phyloP scores from a whole-genome alignment of 176 grass and related monocot genomes.

The Oryza brachyantha region DNA sequence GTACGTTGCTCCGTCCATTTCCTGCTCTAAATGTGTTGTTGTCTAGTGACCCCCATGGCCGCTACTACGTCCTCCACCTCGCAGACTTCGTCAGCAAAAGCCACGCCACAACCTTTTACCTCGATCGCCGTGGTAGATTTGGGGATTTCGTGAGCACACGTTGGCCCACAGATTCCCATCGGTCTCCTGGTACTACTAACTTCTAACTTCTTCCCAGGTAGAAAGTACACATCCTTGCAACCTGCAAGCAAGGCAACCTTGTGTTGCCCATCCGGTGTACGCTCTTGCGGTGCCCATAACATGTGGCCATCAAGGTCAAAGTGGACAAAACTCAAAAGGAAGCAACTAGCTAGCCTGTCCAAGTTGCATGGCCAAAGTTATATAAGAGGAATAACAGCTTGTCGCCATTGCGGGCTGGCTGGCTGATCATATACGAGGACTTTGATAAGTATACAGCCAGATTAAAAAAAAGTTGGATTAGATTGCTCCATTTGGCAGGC shows the following conservation, averaged over 20 bases:
- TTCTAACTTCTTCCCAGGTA: neutral
- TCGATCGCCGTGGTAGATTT: neutral
- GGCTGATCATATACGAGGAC: neutral
- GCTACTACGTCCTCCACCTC: neutral
- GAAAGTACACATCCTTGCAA: neutral
- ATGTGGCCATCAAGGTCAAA: neutral
- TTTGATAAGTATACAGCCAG: neutral
- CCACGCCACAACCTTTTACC: neutral
- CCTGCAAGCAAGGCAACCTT: neutral
- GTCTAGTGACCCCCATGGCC: neutral
- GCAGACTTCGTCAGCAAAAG: neutral
- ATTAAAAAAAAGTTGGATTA: neutral
- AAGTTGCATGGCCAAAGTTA: constrained; percentile 5
- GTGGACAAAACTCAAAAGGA: neutral
- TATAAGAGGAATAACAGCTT: constrained; percentile 1
- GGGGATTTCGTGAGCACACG: neutral
- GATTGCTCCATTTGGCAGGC: neutral
- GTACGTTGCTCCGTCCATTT: constrained; percentile 28
- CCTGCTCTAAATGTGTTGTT: neutral
- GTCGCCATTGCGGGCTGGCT: neutral
- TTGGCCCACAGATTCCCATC: neutral
- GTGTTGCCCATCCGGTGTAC: neutral
- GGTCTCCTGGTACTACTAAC: neutral
- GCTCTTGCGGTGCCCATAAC: neutral
- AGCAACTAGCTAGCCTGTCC: neutral